Conservation (phyloP, 2,329 filamentous ascomycete species). For the Ophiostoma tasmaniense region DNA sequence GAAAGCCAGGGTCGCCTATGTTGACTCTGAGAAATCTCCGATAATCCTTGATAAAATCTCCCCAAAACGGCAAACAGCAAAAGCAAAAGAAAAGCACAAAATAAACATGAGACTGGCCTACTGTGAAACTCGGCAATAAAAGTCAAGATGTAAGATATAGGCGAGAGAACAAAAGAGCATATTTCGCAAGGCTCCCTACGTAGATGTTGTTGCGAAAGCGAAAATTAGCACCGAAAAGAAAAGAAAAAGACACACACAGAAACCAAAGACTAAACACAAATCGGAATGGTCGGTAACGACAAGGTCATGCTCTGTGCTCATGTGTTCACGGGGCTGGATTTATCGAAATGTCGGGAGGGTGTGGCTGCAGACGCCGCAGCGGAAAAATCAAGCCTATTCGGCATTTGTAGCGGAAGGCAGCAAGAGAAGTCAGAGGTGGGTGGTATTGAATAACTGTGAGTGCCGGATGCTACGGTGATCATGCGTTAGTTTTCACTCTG, state of each 20-base stretch:
- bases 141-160: not conserved
- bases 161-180: slow-evolving; percentile 4
- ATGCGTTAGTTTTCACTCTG: not conserved
- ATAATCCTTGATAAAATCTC: not conserved
- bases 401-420: not conserved
- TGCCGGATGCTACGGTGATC: not conserved
- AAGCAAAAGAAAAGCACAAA: not conserved
- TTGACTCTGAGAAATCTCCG: not conserved
- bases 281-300: not conserved
- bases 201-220: not conserved
- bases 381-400: not conserved
- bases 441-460: not conserved
- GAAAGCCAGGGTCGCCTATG: not conserved
- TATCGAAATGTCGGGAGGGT: not conserved
- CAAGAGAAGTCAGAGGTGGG: not conserved
- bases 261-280: not conserved
- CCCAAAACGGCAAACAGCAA: no score
- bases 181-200: not conserved
- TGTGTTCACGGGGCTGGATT: not conserved
- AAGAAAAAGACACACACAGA: not conserved
- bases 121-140: not conserved
- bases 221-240: no score
- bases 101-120: not conserved
- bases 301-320: not conserved
- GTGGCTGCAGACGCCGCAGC: not conserved